Evolutionary conservation across 2,329 filamentous ascomycete species (phyloP).

Genomic region (Pseudogymnoascus sp.): DNA sequence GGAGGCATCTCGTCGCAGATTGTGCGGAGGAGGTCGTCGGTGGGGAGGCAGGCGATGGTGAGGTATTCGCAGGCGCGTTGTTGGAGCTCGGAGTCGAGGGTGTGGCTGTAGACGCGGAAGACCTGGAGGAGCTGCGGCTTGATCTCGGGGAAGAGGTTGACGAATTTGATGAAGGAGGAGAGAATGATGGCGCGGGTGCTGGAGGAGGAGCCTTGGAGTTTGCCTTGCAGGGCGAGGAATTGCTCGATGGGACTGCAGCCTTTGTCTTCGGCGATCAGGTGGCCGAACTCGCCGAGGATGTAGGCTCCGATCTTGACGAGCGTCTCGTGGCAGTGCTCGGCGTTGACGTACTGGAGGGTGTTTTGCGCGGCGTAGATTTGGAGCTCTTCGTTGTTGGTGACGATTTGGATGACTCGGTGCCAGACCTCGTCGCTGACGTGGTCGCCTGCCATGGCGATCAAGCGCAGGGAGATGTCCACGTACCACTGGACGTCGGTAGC

Average conservation of each 20-base stretch:
- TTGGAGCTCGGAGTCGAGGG: slow-evolving; percentile 88
- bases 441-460: slow-evolving; percentile 94
- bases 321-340: slow-evolving; percentile 91
- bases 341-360: slow-evolving; percentile 84
- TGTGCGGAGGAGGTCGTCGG: slow-evolving; percentile 84
- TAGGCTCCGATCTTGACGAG: slow-evolving; percentile 97
- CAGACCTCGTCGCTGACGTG: slow-evolving; percentile 99
- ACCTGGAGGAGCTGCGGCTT: slow-evolving; percentile 88
- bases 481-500: slow-evolving; percentile 99
- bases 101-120: slow-evolving; percentile 88
- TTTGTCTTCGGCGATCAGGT: slow-evolving; percentile 85
- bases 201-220: slow-evolving; percentile 81
- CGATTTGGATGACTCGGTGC: slow-evolving; percentile 97
- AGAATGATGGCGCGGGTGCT: slow-evolving; percentile 88
- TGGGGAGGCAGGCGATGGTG: slow-evolving; percentile 72
- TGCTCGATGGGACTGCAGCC: slow-evolving; percentile 96
- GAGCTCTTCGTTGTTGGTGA: slow-evolving; percentile 97
- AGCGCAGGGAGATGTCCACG: slow-evolving; percentile 88
- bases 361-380: slow-evolving; percentile 95
- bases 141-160: slow-evolving; percentile 97
- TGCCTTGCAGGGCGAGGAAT: slow-evolving; percentile 83
- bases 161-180: slow-evolving; percentile 93
- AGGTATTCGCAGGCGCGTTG: slow-evolving; percentile 95
- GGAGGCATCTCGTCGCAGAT: slow-evolving; percentile 98
- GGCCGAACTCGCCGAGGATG: slow-evolving; percentile 91